Evolutionary conservation across 768 basidiomycete species (phyloP), one percentile per base, ranked within the genome.

Genomic region (Auricularia heimuer): DNA sequence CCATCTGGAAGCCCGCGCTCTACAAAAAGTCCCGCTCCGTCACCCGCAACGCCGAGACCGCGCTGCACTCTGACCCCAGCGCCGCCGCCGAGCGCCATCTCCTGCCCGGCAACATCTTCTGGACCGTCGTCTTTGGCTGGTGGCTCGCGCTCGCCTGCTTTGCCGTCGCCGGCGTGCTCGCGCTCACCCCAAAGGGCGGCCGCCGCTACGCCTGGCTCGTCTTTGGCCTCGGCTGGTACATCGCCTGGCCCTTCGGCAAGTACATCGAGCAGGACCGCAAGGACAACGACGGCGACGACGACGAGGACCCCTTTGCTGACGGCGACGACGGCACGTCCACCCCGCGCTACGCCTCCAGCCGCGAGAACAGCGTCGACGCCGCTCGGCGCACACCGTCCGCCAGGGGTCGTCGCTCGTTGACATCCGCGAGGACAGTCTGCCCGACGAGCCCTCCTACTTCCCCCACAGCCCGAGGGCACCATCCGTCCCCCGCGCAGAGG

Each of bases 1-100:
- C 93, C 45, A 98, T 99, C 73, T 99, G 97, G 97, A 99, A 99
- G 75, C 97, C 97, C 24, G 97, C 97, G 0, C 76, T 99, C 65
- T 99, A 99, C 85, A 94, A 95, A 77, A 99, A 99, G 74, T 90
- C 91, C 37, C 88, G 97, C 37, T 92, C 95, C 2, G 92, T 99
- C 70, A 98, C 95, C 61, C 92, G 96, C 62, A 85, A 94, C 77
- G 97, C 97, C 44, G 97, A 99, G 75, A 87, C 90, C 65, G 97
- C 91, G 0, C 84, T 99, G 3, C 97, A 99, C 73, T 84, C 90
- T 12, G 82, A 92, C 36, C 97, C 97, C 1, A 96, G 93, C 21
- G 90, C 93, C 2, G 91, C 94, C 67, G 94, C 92, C 2, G 94
- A 96, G 71, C 86, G 93, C 35, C 96, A 98, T 77, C 81, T 98